A percentile compares a stretch with the other conserved stretches of the same genome.
These are phyloP conservation scores for Colletotrichum sidae DNA, from an alignment of 2,329 filamentous ascomycete genomes.

Conservation along the genomic window DNA sequence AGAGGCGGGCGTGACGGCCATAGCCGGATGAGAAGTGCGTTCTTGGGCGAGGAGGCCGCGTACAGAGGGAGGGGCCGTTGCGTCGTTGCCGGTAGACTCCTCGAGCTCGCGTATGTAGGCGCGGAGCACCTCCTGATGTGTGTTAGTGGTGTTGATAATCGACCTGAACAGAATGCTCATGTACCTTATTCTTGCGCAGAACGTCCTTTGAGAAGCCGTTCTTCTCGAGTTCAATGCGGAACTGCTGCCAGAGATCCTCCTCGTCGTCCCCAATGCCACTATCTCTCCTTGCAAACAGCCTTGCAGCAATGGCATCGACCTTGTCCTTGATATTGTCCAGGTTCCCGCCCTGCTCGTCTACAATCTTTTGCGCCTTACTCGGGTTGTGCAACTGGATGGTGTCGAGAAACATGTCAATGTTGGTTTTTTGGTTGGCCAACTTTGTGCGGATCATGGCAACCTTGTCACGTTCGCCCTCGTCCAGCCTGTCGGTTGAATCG, in stretches of 20 bases:
- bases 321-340: constrained; percentile 70
- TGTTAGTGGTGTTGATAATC: constrained; percentile 35
- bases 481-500: constrained; percentile 38
- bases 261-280: constrained; percentile 55
- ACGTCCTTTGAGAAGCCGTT: constrained; percentile 70
- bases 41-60: constrained; percentile 64
- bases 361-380: constrained; percentile 49
- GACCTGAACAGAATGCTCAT: neutral
- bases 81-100: constrained; percentile 56
- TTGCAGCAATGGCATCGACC: constrained; percentile 67
- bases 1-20: constrained; percentile 26
- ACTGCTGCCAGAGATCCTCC: constrained; percentile 68
- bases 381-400: constrained; percentile 65
- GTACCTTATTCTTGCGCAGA: constrained; percentile 68
- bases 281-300: constrained; percentile 58
- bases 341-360: constrained; percentile 51
- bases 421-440: constrained; percentile 63
- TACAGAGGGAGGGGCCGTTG: constrained; percentile 60
- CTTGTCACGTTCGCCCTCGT: constrained; percentile 50
- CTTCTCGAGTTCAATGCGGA: constrained; percentile 66
- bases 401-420: constrained; percentile 67
- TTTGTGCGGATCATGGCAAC: constrained; percentile 57
- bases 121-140: constrained; percentile 64
- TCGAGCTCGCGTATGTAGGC: constrained; percentile 72
- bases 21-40: constrained; percentile 34